A percentile compares a stretch with the other conserved stretches of the same genome.
These are phyloP conservation scores for Spencermartinsiella europaea DNA, from an alignment of 805 yeast species.

Conservation along the genomic window DNA sequence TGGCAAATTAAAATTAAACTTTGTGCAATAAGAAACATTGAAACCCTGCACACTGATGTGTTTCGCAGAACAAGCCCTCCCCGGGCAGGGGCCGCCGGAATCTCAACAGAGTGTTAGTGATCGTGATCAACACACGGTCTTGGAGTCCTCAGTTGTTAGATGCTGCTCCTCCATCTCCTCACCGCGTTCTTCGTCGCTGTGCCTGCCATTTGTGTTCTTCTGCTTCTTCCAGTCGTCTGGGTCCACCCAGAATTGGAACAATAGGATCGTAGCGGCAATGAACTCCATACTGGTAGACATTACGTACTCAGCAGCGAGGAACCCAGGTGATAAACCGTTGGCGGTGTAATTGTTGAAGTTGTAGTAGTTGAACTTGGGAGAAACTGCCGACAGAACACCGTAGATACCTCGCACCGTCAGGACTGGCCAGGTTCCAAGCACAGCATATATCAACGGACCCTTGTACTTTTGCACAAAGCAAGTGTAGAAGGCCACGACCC, in stretches of 20 bases:
- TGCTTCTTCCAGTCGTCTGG: not conserved
- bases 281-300: slow-evolving; percentile 18
- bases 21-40: no score
- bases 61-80: no score
- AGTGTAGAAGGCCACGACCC: not conserved
- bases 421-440: slow-evolving; percentile 7
- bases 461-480: slow-evolving; percentile 1
- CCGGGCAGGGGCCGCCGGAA: no score
- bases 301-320: slow-evolving; percentile 14
- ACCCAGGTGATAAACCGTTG: slow-evolving; percentile 7
- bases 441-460: slow-evolving; percentile 1
- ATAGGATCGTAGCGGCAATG: not conserved
- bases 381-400: slow-evolving; percentile 12
- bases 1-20: no score
- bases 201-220: no score
- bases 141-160: no score
- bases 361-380: slow-evolving; percentile 12
- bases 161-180: no score
- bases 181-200: no score
- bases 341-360: slow-evolving; percentile 11
- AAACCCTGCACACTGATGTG: no score
- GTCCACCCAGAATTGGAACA: not conserved
- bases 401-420: slow-evolving; percentile 16
- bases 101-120: no score
- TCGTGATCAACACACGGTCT: no score